Base-by-base conservation (phyloP, 208 protist genomes). In the Trypanosoma conorhini region DNA sequence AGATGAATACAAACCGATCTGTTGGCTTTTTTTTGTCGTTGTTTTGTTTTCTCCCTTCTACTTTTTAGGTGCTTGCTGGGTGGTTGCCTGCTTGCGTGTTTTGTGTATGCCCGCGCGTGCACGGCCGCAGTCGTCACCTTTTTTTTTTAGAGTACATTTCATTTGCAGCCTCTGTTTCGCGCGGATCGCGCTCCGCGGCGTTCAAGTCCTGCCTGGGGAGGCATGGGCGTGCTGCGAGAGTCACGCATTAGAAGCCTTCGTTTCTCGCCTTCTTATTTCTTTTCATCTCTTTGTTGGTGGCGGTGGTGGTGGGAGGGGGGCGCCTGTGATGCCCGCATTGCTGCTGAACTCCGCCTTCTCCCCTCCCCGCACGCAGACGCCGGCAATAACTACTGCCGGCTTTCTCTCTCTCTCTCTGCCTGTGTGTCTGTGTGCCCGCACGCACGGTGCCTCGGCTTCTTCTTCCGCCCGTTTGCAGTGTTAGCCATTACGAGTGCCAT, bases 141-240 rank as follows among this genome's bases (percentile, higher is more conserved):
- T n/a, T n/a, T n/a, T n/a, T n/a, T n/a, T 46, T 46, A 46, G 42
- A 46, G 8, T 46, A 3, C 17, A 46, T 67, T 66, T 54, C 31
- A 72, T 69, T 62, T 76, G 71, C 59, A 65, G 71, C 42, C 64
- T 72, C 62, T 65, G 21, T 42, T 62, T 70, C 24, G 58, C 22
- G 22, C 50, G 19, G 44, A 63, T 40, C 2, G 28, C 2, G 28
- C 42, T 46, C 42, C 42, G 17, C 42, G 42, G 17, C 42, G 42
- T 46, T 46, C 42, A 46, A 46, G 5, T 10, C 42, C 9, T 13
- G 9, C 42, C 15, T 46, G 8, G 42, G 8, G 42, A 46, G 8
- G 42, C 1, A 3, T 46, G 42, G 42, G 17, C 17, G 1, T 46
- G 42, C 42, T 46, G 42, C 42, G 42, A 46, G 5, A 3, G 1